phyloP scores from a whole-genome alignment of 768 basidiomycete species.

The Tephrocybe sp. region DNA sequence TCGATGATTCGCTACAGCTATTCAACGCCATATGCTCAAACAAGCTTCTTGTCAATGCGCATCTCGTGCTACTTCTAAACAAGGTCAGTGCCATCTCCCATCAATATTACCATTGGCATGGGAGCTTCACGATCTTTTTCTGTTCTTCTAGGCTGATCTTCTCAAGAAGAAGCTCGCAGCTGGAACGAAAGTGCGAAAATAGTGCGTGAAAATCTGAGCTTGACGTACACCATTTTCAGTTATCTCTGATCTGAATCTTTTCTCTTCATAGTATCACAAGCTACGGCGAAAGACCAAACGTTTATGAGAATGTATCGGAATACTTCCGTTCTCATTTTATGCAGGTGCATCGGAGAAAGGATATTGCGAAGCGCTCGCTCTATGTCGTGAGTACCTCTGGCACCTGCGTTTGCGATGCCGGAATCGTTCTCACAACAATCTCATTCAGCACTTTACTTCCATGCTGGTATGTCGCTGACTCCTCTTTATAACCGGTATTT shows the following conservation, averaged over 20 bases:
- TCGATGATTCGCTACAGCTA: conserved; percentile 79
- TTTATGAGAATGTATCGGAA: conserved; percentile 64
- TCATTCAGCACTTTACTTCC: conserved; percentile 60
- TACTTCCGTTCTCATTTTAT: conserved; percentile 87
- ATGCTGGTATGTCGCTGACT: conserved; percentile 50
- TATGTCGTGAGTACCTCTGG: conserved; percentile 64
- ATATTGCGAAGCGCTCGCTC: conserved; percentile 54
- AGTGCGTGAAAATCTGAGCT: conserved; percentile 46
- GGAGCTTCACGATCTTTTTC: conserved; percentile 4
- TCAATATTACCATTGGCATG: background rate
- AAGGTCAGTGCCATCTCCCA: conserved; percentile 47
- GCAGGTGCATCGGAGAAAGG: conserved; percentile 69
- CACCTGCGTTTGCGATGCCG: background rate
- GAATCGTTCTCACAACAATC: background rate
- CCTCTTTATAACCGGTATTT: background rate
- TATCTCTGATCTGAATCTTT: conserved; percentile 3
- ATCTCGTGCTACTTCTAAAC: conserved; percentile 75
- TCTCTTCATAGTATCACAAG: conserved; percentile 61
- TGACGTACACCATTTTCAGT: background rate
- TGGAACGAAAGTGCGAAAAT: conserved; percentile 70
- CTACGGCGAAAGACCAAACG: conserved; percentile 70
- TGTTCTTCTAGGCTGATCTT: conserved; percentile 56
- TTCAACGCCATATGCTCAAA: conserved; percentile 77
- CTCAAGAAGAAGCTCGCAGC: conserved; percentile 67
- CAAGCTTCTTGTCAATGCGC: conserved; percentile 66